Evolutionary conservation across 768 basidiomycete species (phyloP), one percentile per base, ranked within the genome.

Genomic region (Tremella mesenterica): DNA sequence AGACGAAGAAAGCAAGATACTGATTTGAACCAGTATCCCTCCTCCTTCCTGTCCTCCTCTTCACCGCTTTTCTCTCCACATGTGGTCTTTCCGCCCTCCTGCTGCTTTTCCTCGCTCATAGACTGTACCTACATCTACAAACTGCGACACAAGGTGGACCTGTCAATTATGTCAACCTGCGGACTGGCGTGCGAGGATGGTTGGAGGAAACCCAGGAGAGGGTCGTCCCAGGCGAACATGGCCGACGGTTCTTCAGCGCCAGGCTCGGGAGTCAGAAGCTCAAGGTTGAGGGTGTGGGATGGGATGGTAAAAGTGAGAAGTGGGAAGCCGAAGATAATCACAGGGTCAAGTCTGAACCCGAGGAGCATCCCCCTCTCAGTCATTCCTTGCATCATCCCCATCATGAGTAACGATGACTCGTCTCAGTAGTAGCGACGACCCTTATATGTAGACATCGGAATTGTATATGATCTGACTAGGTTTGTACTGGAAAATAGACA

Each of bases 81-180:
- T 26, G 43, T 38, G 45, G 54, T 20, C 57, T 66, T 12, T 29
- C 60, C 1, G 56, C 53, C 48, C 59, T 69, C 4, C 25, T 69
- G 4, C 31, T 54, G 14, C 54, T 64, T 31, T 69, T 69, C 56
- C 65, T 69, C n/a, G 43, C 51, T 2, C 62, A 69, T 47, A 39
- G 67, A 27, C 59, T 69, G 2, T 69, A 66, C 53, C 54, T 69
- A 20, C 57, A 66, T 48, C 21, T 66, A 44, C 29, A 48, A 31
- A n/a, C 26, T 25, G 47, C 47, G n/a, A 13, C 47, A 14, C n/a
- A 27, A 31, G 21, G 21, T 5, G 44, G 28, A 4, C 21, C 21
- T 14, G 44, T 34, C 29, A 28, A 44, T 14, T 49, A 48, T 26
- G 57, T 50, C n/a, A 41, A 52, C 20, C 39, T 66, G 25, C 43